Evolutionary conservation across 2,329 filamentous ascomycete genomes (phyloP).

Genomic region (Fusarium goolgardi): DNA sequence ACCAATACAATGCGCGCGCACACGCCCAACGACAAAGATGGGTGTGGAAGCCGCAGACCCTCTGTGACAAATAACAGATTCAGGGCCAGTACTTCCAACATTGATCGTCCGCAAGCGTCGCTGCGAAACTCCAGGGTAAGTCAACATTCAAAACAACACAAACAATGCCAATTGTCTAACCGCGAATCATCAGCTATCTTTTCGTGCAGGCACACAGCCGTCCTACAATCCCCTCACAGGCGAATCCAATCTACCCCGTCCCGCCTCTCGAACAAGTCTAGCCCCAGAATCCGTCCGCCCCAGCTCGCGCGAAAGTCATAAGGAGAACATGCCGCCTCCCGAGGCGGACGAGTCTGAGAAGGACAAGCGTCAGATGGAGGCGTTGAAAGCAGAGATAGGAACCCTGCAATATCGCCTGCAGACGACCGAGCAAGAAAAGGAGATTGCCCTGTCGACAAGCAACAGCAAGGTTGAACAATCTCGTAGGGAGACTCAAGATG

Average conservation of each 20-base stretch:
- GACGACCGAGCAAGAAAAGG: slow-evolving; percentile 87
- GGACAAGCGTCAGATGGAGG: slow-evolving; percentile 72
- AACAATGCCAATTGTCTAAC: slow-evolving; percentile 23
- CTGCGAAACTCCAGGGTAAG: slow-evolving; percentile 56
- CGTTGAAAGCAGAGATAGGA: slow-evolving; percentile 89
- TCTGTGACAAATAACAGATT: slow-evolving; percentile 49
- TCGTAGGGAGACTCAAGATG: slow-evolving; percentile 83
- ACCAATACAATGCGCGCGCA: slow-evolving; percentile 50
- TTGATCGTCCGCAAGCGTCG: slow-evolving; percentile 53
- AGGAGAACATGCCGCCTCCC: slow-evolving; percentile 69
- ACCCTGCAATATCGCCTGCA: slow-evolving; percentile 89
- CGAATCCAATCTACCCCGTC: slow-evolving; percentile 55
- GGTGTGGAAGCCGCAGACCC: slow-evolving; percentile 46
- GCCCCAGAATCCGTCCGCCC: slow-evolving; percentile 57
- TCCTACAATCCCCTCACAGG: slow-evolving; percentile 71
- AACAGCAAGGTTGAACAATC: slow-evolving; percentile 86
- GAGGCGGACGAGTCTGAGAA: slow-evolving; percentile 70
- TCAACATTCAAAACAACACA: slow-evolving; percentile 44
- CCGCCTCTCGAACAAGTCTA: slow-evolving; percentile 57
- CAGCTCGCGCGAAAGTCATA: slow-evolving; percentile 68
- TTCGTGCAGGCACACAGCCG: slow-evolving; percentile 63
- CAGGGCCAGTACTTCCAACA: slow-evolving; percentile 52
- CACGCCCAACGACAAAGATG: slow-evolving; percentile 51
- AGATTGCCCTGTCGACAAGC: slow-evolving; percentile 80
- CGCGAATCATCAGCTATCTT: slow-evolving; percentile 42